Evolutionary conservation across 805 yeast genomes (phyloP).

Genomic region (Wickerhamomyces tratensis): DNA sequence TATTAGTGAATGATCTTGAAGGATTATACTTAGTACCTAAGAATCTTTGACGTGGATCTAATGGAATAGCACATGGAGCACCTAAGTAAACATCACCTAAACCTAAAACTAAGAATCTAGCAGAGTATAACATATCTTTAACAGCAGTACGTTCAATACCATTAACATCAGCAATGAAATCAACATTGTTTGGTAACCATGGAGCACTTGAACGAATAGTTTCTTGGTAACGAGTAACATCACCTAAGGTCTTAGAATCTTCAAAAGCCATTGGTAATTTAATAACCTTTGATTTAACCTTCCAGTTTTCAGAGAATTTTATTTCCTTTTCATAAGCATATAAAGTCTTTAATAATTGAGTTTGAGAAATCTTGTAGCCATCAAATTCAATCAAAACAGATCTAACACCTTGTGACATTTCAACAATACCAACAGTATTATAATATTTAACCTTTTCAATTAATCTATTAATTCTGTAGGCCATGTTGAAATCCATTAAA

Average conservation of each 20-base stretch:
- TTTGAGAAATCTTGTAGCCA: slow-evolving; percentile 52
- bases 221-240: slow-evolving; percentile 86
- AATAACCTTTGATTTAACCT: slow-evolving; percentile 72
- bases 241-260: slow-evolving; percentile 79
- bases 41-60: slow-evolving; percentile 91
- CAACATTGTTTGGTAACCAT: slow-evolving; percentile 97
- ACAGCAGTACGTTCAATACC: slow-evolving; percentile 70
- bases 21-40: slow-evolving; percentile 95
- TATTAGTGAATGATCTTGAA: slow-evolving; percentile 90
- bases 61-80: slow-evolving; percentile 97
- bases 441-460: slow-evolving; percentile 60
- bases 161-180: slow-evolving; percentile 84
- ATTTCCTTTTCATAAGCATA: slow-evolving; percentile 71
- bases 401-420: slow-evolving; percentile 96
- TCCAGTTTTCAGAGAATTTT: slow-evolving; percentile 71
- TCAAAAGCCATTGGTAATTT: slow-evolving; percentile 95
- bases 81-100: slow-evolving; percentile 96
- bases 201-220: slow-evolving; percentile 92
- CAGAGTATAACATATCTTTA: slow-evolving; percentile 76
- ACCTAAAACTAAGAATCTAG: slow-evolving; percentile 87
- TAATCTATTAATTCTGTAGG: slow-evolving; percentile 79
- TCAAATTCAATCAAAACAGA: slow-evolving; percentile 86
- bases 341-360: slow-evolving; percentile 49
- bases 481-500: slow-evolving; percentile 71
- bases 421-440: slow-evolving; percentile 72